These are phyloP conservation scores for Scytalidium lignicola DNA, from an alignment of 2,329 filamentous ascomycete genomes.

Conservation along the genomic window DNA sequence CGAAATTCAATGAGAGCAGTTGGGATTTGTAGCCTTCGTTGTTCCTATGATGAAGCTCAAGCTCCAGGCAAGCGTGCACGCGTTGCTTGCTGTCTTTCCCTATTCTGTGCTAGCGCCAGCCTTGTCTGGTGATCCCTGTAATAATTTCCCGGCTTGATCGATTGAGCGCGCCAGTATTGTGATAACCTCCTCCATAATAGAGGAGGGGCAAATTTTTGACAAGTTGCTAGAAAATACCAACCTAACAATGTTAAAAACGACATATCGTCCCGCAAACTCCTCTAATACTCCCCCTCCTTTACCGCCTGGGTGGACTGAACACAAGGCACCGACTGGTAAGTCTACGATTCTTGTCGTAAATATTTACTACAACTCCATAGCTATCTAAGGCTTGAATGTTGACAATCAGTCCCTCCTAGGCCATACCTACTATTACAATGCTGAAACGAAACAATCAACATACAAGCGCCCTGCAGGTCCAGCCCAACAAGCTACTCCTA, in stretches of 20 bases:
- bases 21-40: neutral
- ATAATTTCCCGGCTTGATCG: neutral
- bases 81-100: constrained; percentile 11
- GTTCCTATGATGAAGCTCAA: constrained; percentile 5
- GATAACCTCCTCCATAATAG: neutral
- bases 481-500: constrained; percentile 20
- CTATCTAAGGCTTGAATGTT: constrained; percentile 8
- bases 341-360: constrained; percentile 10
- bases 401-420: constrained; percentile 38
- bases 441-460: constrained; percentile 76
- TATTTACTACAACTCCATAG: constrained; percentile 2
- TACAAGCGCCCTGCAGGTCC: constrained; percentile 66
- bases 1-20: neutral
- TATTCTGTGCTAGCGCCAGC: neutral
- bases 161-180: neutral
- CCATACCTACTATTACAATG: constrained; percentile 85
- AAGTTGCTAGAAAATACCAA: too few relatives aligned
- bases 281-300: constrained; percentile 47
- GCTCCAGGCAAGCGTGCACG: constrained; percentile 24
- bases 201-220: neutral
- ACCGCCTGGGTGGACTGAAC: constrained; percentile 83
- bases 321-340: constrained; percentile 73
- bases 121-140: neutral
- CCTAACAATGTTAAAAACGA: constrained; percentile 64
- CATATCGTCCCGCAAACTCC: constrained; percentile 55